Evolutionary conservation across 1,284 basidiomycete genomes (phyloP), one percentile per base, ranked within the genome.

Genomic region (Vanrija sp.): DNA sequence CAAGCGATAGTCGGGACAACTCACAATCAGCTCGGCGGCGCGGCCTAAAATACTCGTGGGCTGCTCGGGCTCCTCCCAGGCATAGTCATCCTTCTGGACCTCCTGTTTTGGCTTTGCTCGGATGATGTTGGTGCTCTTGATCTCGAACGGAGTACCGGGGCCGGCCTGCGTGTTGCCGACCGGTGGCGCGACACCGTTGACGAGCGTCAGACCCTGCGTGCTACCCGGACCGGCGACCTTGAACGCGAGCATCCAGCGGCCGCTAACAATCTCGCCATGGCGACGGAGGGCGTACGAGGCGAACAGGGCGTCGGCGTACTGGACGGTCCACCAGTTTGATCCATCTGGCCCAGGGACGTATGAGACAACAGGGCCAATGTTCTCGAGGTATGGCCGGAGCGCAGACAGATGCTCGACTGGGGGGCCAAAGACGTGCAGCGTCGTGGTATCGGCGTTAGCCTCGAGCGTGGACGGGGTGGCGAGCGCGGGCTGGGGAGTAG

Each of bases 341-440:
- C 66, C 69, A 31, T 63, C 64, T 16, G 71, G 71, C 27, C 71
- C 72, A 12, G 68, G 64, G 2, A 25, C 43, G 56, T 68, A 72
- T 3, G 64, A 63, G 8, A 48, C 47, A 15, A 74, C 59, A 0
- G 62, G 48, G 0, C 72, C 72, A 43, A 67, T 64, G 49, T 62
- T 54, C 18, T 62, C 56, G 20, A 74, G 61, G 48, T 67, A 71
- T 2, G 60, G 51, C 44, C 67, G 57, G 22, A 73, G 64, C 4
- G 56, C 52, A 5, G 57, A 46, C 22, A 74, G 62, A 35, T 63
- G 41, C 36, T 61, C 53, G 18, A 56, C 47, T 2, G 72, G 72
- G 18, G 72, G 72, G 22, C 72, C 72, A 49, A 71, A 74, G 35
- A 74, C 60, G 53, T 69, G 63, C 35, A 72, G 61, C 12, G 64